phyloP scores from a whole-genome alignment of 345 rosid species.

The Brassica cretica region DNA sequence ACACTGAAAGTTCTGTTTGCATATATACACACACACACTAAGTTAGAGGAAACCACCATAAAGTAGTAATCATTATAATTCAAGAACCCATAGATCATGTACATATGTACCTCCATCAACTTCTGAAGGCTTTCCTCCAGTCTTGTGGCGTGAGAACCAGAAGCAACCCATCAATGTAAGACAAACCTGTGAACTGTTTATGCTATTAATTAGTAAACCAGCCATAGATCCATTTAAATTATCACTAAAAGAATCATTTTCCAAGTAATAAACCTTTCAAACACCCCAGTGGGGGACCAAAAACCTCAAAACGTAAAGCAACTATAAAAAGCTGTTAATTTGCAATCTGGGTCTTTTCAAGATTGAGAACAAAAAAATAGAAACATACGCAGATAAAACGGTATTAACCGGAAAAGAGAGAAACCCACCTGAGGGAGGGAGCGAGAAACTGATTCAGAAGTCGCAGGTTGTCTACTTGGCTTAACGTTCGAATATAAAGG shows the following conservation, averaged over 20 bases:
- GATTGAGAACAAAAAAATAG: constrained; percentile 6
- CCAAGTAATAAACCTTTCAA: background rate
- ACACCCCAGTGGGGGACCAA: background rate
- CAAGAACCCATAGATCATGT: background rate
- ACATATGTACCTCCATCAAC: constrained; percentile 61
- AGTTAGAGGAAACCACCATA: constrained; percentile 26
- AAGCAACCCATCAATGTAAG: constrained; percentile 62
- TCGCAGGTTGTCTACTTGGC: constrained; percentile 9
- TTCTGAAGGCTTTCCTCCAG: constrained; percentile 36
- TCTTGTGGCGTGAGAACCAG: constrained; percentile 47
- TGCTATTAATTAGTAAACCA: constrained; percentile 12
- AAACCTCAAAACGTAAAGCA: background rate
- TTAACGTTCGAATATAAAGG: constrained; percentile 4
- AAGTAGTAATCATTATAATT: background rate
- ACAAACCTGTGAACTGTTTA: constrained; percentile 33
- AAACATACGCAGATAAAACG: constrained; percentile 6
- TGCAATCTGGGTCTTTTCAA: constrained; percentile 1
- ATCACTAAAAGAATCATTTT: background rate
- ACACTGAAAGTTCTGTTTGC: constrained; percentile 53
- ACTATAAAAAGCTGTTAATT: constrained; percentile 18
- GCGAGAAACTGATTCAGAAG: constrained; percentile 14
- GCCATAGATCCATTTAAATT: background rate
- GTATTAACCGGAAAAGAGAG: background rate
- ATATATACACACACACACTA: background rate
- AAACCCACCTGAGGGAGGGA: constrained; percentile 34